These are phyloP conservation scores for Fragaria nilgerrensis DNA, from an alignment of 306 rosid species.

Conservation along the genomic window DNA sequence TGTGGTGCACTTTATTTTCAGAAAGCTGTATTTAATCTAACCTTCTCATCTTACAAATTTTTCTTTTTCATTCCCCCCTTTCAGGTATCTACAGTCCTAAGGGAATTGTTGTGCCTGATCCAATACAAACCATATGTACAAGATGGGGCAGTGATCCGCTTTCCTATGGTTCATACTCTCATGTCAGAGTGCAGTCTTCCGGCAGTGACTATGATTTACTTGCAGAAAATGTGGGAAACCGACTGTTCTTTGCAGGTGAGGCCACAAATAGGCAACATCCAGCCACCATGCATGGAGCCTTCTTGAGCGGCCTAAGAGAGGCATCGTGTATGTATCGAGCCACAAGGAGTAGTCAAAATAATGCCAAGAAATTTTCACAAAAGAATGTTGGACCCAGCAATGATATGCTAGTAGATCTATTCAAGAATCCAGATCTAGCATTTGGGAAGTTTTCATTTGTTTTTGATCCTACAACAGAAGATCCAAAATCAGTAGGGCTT, in stretches of 20 bases:
- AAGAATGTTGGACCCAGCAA: slow-evolving; percentile 49
- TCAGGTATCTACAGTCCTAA: slow-evolving; percentile 74
- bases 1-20: slow-evolving; percentile 3
- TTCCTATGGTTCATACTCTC: slow-evolving; percentile 90
- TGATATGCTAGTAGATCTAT: slow-evolving; percentile 52
- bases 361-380: slow-evolving; percentile 35
- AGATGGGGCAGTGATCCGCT: slow-evolving; percentile 94
- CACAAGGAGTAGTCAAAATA: slow-evolving; percentile 35
- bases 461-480: slow-evolving; percentile 57
- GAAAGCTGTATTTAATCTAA: not conserved
- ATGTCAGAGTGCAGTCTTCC: slow-evolving; percentile 75
- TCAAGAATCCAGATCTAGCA: slow-evolving; percentile 65
- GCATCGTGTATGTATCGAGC: slow-evolving; percentile 67
- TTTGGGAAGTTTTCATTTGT: slow-evolving; percentile 59
- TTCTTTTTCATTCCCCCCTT: slow-evolving; percentile 4
- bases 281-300: slow-evolving; percentile 97
- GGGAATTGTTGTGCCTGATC: slow-evolving; percentile 75
- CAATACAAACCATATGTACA: slow-evolving; percentile 80
- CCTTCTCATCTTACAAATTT: slow-evolving; percentile 9
- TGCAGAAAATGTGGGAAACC: slow-evolving; percentile 75
- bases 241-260: slow-evolving; percentile 92
- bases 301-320: slow-evolving; percentile 89
- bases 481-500: slow-evolving; percentile 56
- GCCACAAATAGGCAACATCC: slow-evolving; percentile 93
- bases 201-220: slow-evolving; percentile 85